Percentiles rank a stretch among this genome's conserved stretches.
These are phyloP conservation scores for Zygosaccharomyces pseudobailii DNA, from an alignment of 1,139 yeast genomes.

Conservation along the genomic window DNA sequence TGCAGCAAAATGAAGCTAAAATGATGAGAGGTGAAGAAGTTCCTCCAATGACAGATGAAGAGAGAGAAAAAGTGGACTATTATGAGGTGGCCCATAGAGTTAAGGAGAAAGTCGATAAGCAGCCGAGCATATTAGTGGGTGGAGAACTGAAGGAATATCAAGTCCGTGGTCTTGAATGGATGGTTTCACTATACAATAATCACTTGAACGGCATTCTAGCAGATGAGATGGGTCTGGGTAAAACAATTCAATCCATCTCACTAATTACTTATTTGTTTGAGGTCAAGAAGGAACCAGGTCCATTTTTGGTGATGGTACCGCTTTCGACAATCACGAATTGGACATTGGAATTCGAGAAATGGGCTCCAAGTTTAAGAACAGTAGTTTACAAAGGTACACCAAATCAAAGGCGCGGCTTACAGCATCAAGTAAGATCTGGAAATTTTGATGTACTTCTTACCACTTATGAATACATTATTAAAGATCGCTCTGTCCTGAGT, in stretches of 20 bases:
- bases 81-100: slow-evolving; percentile 90
- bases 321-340: slow-evolving; percentile 91
- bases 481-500: slow-evolving; percentile 75
- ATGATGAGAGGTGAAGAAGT: slow-evolving; percentile 33
- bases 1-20: slow-evolving; percentile 58
- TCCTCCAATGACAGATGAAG: slow-evolving; percentile 38
- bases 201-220: slow-evolving; percentile 79
- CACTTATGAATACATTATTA: slow-evolving; percentile 88
- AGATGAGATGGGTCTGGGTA: slow-evolving; percentile 86
- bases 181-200: slow-evolving; percentile 77
- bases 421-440: slow-evolving; percentile 66
- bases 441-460: slow-evolving; percentile 88
- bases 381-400: slow-evolving; percentile 90
- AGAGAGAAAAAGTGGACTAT: slow-evolving; percentile 75
- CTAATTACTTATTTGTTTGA: slow-evolving; percentile 65
- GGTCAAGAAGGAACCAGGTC: slow-evolving; percentile 53
- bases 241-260: slow-evolving; percentile 76
- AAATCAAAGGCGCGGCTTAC: slow-evolving; percentile 72
- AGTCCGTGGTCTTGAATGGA: slow-evolving; percentile 76
- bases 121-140: slow-evolving; percentile 76
- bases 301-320: slow-evolving; percentile 88
- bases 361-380: slow-evolving; percentile 86
- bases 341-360: slow-evolving; percentile 92
- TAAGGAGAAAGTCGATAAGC: slow-evolving; percentile 72
- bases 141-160: slow-evolving; percentile 77